A percentile compares a stretch with the other conserved stretches of the same genome.
Conservation (phyloP, 2,329 filamentous ascomycete genomes). For the Tolypocladium amazonense region DNA sequence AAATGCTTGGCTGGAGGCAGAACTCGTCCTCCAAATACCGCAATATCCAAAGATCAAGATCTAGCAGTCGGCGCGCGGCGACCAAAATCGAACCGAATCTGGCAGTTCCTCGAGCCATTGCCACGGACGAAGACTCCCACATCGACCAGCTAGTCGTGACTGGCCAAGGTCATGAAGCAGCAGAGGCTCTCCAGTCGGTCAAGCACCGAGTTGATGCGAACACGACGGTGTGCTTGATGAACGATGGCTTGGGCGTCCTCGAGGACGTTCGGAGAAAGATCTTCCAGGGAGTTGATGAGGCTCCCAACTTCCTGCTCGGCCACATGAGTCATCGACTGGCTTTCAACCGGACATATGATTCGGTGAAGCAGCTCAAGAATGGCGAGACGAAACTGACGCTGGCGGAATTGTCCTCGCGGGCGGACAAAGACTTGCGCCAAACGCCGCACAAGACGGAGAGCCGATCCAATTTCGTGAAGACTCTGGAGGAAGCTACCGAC, state of each 20-base stretch:
- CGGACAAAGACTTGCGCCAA: constrained; percentile 5
- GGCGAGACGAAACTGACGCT: constrained; percentile 21
- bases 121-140: constrained; percentile 27
- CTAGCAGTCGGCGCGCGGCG: constrained; percentile 8
- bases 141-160: constrained; percentile 67
- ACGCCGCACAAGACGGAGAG: constrained; percentile 8
- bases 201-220: constrained; percentile 54
- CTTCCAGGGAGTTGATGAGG: constrained; percentile 53
- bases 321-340: constrained; percentile 39
- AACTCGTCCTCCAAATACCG: constrained; percentile 16
- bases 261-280: constrained; percentile 63
- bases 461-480: constrained; percentile 11
- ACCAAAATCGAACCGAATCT: constrained; percentile 11
- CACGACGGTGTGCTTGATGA: constrained; percentile 66
- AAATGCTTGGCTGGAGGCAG: constrained; percentile 19
- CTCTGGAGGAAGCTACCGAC: constrained; percentile 9
- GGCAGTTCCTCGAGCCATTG: constrained; percentile 5
- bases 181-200: constrained; percentile 46
- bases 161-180: constrained; percentile 41
- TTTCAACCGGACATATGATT: constrained; percentile 26
- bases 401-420: constrained; percentile 4
- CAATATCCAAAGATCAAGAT: constrained; percentile 16
- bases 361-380: constrained; percentile 25
- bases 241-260: constrained; percentile 75
- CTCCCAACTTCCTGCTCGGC: constrained; percentile 70